Conservation (phyloP, 2,329 filamentous ascomycete genomes). For the Cytospora leucostoma region DNA sequence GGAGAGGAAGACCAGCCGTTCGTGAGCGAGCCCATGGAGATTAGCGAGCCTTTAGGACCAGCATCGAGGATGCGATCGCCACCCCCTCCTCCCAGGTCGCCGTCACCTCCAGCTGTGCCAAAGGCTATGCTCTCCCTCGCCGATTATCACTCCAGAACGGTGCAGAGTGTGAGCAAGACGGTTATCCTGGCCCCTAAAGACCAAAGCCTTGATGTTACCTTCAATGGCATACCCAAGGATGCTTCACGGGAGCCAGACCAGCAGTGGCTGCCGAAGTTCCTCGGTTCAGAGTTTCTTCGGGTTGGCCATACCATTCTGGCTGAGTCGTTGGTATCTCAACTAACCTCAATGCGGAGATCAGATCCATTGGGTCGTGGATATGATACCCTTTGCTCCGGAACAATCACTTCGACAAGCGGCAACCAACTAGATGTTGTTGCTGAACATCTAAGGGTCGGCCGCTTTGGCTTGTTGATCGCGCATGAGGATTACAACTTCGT, state of each 20-base stretch:
- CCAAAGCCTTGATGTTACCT: constrained; percentile 30
- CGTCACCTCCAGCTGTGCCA: constrained; percentile 19
- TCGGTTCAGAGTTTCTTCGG: constrained; percentile 32
- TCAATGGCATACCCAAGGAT: constrained; percentile 32
- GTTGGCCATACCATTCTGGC: constrained; percentile 36
- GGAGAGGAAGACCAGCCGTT: constrained; percentile 30
- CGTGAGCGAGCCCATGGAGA: constrained; percentile 33
- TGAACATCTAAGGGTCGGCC: constrained; percentile 39
- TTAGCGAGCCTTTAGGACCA: constrained; percentile 23
- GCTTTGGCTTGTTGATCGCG: constrained; percentile 41
- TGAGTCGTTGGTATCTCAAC: constrained; percentile 30
- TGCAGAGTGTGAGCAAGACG: constrained; percentile 30
- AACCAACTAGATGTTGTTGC: constrained; percentile 31
- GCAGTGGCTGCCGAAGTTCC: constrained; percentile 33
- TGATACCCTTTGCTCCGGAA: constrained; percentile 33
- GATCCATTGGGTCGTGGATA: constrained; percentile 3
- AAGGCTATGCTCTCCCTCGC: constrained; percentile 21
- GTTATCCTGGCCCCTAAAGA: constrained; percentile 29
- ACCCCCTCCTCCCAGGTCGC: background rate
- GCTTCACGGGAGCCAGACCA: constrained; percentile 18
- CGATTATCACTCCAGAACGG: constrained; percentile 17
- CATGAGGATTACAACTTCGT: constrained; percentile 41
- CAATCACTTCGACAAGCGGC: constrained; percentile 24
- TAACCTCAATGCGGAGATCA: constrained; percentile 22
- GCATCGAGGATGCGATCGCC: constrained; percentile 10